Conservation (phyloP, 768 basidiomycete species). For the Boletus tomentosulus region DNA sequence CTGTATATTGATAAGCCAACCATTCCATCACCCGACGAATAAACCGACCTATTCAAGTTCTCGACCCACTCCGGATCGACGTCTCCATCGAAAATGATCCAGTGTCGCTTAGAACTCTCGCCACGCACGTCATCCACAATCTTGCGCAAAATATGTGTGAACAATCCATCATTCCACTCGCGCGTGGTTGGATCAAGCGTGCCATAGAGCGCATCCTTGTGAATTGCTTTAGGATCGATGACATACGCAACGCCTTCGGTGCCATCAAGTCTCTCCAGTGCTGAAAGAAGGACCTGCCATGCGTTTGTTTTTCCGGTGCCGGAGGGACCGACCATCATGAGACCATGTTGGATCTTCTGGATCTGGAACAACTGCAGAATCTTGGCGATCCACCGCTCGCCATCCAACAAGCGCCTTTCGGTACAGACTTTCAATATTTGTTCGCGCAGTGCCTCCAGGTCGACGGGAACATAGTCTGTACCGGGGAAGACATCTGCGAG, state of each 20-base stretch:
- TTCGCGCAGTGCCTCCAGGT: conserved; percentile 79
- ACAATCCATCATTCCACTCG: conserved; percentile 98
- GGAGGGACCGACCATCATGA: conserved; percentile 99
- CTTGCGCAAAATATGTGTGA: conserved; percentile 95
- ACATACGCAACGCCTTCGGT: conserved; percentile 92
- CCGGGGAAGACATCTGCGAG: conserved; percentile 98
- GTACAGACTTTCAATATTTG: conserved; percentile 84
- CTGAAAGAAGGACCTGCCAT: conserved; percentile 90
- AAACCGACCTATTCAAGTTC: conserved; percentile 89
- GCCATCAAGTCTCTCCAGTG: conserved; percentile 88
- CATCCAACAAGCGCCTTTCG: conserved; percentile 80
- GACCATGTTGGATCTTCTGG: conserved; percentile 98
- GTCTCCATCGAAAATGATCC: conserved; percentile 99
- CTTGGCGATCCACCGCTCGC: conserved; percentile 90
- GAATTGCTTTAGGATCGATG: conserved; percentile 98
- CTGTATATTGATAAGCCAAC: conserved; percentile 39
- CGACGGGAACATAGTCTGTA: conserved; percentile 84
- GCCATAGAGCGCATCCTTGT: conserved; percentile 97
- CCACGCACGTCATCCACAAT: conserved; percentile 99
- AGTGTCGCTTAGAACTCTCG: conserved; percentile 93
- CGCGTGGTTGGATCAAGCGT: conserved; percentile 95
- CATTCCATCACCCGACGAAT: not conserved
- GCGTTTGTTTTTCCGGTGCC: conserved; percentile 96
- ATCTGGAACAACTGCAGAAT: conserved; percentile 98
- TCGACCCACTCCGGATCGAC: conserved; percentile 99